Base-by-base conservation (phyloP, 2,329 filamentous ascomycete genomes). In the Ophiostoma novo-ulmi region DNA sequence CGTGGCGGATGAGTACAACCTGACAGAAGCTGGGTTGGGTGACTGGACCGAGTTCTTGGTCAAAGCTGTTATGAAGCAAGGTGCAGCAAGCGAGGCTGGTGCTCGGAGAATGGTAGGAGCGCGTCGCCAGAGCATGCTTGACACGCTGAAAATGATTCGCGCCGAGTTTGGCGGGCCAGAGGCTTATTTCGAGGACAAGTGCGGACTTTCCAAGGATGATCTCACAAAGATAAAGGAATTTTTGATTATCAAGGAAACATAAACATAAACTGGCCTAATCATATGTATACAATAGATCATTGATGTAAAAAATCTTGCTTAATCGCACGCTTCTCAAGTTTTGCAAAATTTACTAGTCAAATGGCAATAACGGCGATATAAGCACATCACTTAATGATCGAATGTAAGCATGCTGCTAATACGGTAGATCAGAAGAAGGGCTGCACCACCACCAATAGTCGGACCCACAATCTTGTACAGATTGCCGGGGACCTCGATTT, bases 1-100 rank as follows among this genome's bases (percentile, higher is more conserved):
- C 4, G 83, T 91, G n/a, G 89, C 88, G 0, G 78, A 84, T 11
- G 91, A 94, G 77, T 94, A 93, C 77, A 81, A 84, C 20, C 80
- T 92, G 11, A 92, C 89, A 0, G 87, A 91, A 68, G 75, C 82
- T 1, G 90, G 90, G 0, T 79, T 92, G 8, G 80, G 81, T 3
- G 76, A 82, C 44, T 84, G 87, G 73, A 83, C 84, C 31, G 81
- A 83, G 66, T 77, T 82, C 52, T 80, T 91, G 20, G 77, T 88
- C 55, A 74, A 80, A 11, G 80, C 81, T n/a, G 75, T 87, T 64
- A 78, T 85, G 73, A 80, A 81, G 70, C 82, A 85, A 67, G 84
- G 84, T 0, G 81, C 82, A 10, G 80, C 4, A 80, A 87, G 55
- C 77, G 77, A 72, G 5, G 78, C 76, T 48, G 80, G 79, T n/a